A percentile compares a stretch with the other conserved stretches of the same genome.
These are phyloP conservation scores for Coemansia sp. DNA, from an alignment of 192 early-diverging fungal genomes.

Conservation along the genomic window DNA sequence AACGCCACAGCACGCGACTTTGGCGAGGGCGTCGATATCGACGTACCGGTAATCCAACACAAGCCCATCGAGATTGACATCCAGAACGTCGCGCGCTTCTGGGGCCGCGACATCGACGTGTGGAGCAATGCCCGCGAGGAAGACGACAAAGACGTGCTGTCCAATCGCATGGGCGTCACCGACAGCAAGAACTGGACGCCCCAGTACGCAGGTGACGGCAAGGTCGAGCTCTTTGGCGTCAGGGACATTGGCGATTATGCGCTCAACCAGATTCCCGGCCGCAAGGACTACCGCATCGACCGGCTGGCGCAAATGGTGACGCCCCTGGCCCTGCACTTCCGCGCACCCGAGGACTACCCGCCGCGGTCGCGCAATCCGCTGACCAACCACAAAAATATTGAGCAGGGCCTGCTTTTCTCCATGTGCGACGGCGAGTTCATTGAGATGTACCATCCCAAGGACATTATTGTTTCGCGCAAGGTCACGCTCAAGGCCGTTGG, in stretches of 20 bases:
- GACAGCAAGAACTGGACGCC: slow-evolving; percentile 58
- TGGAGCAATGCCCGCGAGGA: slow-evolving; percentile 56
- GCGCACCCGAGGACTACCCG: slow-evolving; percentile 46
- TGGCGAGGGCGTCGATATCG: slow-evolving; percentile 27
- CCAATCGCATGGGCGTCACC: slow-evolving; percentile 50
- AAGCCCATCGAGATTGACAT: slow-evolving; percentile 68
- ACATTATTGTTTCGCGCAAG: slow-evolving; percentile 58
- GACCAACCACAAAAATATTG: slow-evolving; percentile 25
- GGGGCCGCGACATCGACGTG: slow-evolving; percentile 68
- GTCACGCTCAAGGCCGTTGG: slow-evolving; percentile 67
- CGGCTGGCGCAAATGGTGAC: slow-evolving; percentile 66
- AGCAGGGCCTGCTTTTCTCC: slow-evolving; percentile 55
- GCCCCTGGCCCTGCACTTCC: slow-evolving; percentile 56
- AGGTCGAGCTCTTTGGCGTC: slow-evolving; percentile 64
- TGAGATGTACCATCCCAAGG: slow-evolving; percentile 58
- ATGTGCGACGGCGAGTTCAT: slow-evolving; percentile 82
- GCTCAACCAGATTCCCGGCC: slow-evolving; percentile 58
- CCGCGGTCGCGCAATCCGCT: slow-evolving; percentile 22
- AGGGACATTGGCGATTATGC: slow-evolving; percentile 59
- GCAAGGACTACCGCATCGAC: slow-evolving; percentile 53
- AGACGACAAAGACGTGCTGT: slow-evolving; percentile 38
- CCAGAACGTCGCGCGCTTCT: slow-evolving; percentile 70
- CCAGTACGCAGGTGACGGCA: slow-evolving; percentile 65
- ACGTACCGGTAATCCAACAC: slow-evolving; percentile 52
- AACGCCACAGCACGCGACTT: slow-evolving; percentile 35